Evolutionary conservation across 768 basidiomycete genomes (phyloP).

Genomic region (Termitomyces sp.): DNA sequence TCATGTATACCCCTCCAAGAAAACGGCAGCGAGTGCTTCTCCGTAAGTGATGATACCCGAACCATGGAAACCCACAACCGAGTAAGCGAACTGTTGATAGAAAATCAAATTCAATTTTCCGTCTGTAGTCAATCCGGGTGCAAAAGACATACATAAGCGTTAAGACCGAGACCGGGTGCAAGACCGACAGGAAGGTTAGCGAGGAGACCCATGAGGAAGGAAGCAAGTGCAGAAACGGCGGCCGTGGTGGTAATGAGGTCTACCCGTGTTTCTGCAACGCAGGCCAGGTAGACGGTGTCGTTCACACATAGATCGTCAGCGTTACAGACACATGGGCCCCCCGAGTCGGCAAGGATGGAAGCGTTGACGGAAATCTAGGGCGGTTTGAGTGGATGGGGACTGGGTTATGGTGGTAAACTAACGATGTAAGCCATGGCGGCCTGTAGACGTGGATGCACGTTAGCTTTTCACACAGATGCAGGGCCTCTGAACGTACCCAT

Average conservation of each 20-base stretch:
- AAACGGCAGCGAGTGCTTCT: slow-evolving; percentile 81
- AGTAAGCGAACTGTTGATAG: slow-evolving; percentile 67
- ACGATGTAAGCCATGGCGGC: slow-evolving; percentile 86
- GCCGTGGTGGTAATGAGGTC: slow-evolving; percentile 85
- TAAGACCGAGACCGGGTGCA: slow-evolving; percentile 81
- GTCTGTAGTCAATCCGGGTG: neutral
- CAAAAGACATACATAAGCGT: slow-evolving; percentile 59
- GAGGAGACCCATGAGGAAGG: slow-evolving; percentile 76
- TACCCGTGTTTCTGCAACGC: slow-evolving; percentile 54
- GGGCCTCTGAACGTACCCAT: slow-evolving; percentile 46
- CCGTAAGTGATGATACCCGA: slow-evolving; percentile 65
- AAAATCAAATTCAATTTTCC: neutral
- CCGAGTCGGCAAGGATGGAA: slow-evolving; percentile 66
- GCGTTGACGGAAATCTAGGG: slow-evolving; percentile 81
- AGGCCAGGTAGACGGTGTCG: slow-evolving; percentile 49
- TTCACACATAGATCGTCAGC: slow-evolving; percentile 46
- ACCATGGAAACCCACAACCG: slow-evolving; percentile 82
- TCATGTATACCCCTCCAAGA: slow-evolving; percentile 71
- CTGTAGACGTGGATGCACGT: slow-evolving; percentile 22
- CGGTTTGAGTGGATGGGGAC: neutral
- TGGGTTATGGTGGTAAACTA: slow-evolving; percentile 14
- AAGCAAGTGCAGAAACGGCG: slow-evolving; percentile 66
- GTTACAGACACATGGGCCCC: slow-evolving; percentile 78
- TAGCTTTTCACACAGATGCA: neutral
- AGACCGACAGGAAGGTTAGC: slow-evolving; percentile 89